These are phyloP conservation scores for Corinectria fuckeliana DNA, from an alignment of 2,329 filamentous ascomycete genomes.

Conservation along the genomic window DNA sequence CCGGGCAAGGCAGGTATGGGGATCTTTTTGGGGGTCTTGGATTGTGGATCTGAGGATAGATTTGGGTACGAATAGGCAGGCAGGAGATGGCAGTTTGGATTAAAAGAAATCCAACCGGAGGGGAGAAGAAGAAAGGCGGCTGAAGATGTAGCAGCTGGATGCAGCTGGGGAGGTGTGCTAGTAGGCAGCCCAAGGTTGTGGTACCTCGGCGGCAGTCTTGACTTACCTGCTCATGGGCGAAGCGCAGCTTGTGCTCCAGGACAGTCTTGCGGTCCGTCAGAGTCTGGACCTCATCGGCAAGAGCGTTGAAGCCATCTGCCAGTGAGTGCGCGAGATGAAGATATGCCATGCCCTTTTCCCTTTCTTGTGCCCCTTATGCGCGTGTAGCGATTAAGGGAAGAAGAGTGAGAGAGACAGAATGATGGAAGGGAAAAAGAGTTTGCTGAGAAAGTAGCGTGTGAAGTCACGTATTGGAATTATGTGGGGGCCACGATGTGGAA, in stretches of 20 bases:
- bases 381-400: conserved; percentile 23
- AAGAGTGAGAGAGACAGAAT: conserved; percentile 12
- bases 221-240: conserved; percentile 70
- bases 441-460: conserved; percentile 14
- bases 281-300: conserved; percentile 69
- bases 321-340: conserved; percentile 59
- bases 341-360: conserved; percentile 45
- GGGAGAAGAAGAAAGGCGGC: neutral
- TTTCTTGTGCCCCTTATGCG: conserved; percentile 12
- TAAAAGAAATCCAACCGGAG: conserved; percentile 28
- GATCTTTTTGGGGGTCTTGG: conserved; percentile 3
- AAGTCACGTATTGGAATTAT: conserved; percentile 15
- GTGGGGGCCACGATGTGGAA: conserved; percentile 1
- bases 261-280: conserved; percentile 69
- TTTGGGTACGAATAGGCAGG: conserved; percentile 1
- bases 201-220: neutral
- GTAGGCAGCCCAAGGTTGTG: conserved; percentile 1
- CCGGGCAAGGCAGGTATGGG: conserved; percentile 10
- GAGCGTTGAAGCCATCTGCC: conserved; percentile 68
- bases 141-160: neutral
- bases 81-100: conserved; percentile 12
- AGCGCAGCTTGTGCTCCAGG: conserved; percentile 70
- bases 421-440: conserved; percentile 29
- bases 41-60: conserved; percentile 13
- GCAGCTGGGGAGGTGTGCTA: conserved; percentile 1